Evolutionary conservation across 805 yeast genomes (phyloP), one percentile per base, ranked within the genome.

Genomic region (Wickerhamiella cacticola): DNA sequence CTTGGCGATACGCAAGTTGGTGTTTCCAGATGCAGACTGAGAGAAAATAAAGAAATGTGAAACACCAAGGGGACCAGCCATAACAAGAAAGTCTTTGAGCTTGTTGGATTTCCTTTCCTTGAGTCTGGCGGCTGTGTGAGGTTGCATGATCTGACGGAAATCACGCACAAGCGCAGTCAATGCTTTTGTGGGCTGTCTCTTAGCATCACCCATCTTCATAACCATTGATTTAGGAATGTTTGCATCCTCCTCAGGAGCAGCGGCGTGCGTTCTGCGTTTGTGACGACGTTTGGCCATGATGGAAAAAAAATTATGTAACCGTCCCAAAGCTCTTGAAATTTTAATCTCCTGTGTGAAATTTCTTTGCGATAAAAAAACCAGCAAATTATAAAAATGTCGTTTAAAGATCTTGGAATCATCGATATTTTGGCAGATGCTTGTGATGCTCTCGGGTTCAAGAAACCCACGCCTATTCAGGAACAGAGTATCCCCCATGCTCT

Each of bases 11-110:
- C 96, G 76, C 53, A 92, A 69, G 45, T 89, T 81, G 3, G 92
- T 80, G 48, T 78, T 79, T 6, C 96, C 96, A 2, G 56, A 46
- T n/a, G 52, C 48, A 33, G 83, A 75, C 62, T 87, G 95, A 52
- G 86, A 80, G 69, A 92, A 88, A 18, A 89, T 70, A 66, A 92
- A 77, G 59, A 92, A 66, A 65, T 89, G 95, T 5, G 89, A 74
- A 19, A 92, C 95, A 23, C 95, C 95, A 39, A 92, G 70, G 12
- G 97, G 97, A 5, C 97, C 97, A 33, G 96, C 84, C 96, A 92
- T 88, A n/a, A 86, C 95, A n/a, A 88, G 75, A 57, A 82, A 92
- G 66, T 89, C 98, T 63, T 82, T 85, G 55, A 92, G 70, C 60
- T 79, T 83, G 65, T 92, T 92, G 34, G 84, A 71, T 61, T 84